Evolutionary conservation across 208 protist species (phyloP).

Genomic region (Leishmania turanica): DNA sequence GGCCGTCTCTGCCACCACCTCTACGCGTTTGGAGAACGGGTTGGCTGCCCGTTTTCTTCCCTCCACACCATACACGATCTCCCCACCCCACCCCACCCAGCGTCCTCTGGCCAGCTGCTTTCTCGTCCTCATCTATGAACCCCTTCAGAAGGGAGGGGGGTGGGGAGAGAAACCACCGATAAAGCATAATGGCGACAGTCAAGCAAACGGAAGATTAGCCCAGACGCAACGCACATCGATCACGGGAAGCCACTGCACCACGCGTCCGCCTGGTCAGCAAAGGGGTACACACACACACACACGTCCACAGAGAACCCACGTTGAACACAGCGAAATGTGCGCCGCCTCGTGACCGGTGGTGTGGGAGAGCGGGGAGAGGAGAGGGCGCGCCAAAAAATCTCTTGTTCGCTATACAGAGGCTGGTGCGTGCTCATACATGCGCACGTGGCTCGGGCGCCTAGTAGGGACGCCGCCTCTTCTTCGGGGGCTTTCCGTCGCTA

Average conservation of each 20-base stretch:
- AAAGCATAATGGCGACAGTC: background rate
- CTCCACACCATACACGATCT: background rate
- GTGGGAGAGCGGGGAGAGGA: background rate
- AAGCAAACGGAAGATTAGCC: background rate
- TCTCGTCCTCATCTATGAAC: background rate
- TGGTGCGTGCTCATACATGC: background rate
- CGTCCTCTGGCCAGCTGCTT: background rate
- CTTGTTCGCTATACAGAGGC: background rate
- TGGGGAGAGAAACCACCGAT: background rate
- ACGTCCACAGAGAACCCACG: background rate
- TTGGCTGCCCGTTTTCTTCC: background rate
- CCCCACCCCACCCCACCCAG: background rate
- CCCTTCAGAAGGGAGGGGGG: background rate
- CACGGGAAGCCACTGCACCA: background rate
- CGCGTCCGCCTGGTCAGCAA: background rate
- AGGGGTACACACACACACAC: background rate
- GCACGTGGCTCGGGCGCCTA: background rate
- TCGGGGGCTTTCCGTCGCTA: background rate
- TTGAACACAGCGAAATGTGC: background rate
- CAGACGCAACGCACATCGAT: background rate
- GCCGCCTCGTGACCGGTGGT: background rate
- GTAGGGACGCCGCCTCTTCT: conserved; percentile 14
- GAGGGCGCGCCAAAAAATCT: background rate
- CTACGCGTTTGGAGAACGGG: background rate
- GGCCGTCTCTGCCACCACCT: background rate